phyloP scores from a whole-genome alignment of 371 early-diverging fungal species.

The Thermomucor indicae-seudaticae region DNA sequence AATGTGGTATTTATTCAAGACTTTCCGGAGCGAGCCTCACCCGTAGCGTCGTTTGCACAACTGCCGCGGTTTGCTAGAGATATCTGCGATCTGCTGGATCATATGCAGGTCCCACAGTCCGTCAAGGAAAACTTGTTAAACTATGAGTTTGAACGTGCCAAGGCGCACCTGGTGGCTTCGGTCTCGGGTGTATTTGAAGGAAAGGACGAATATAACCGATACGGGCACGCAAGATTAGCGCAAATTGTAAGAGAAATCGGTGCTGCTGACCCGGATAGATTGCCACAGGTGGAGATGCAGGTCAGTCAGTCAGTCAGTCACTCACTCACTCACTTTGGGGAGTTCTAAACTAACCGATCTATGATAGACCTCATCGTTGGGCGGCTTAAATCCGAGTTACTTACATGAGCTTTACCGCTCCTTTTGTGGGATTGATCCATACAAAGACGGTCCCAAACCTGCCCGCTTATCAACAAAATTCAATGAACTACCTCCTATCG shows the following conservation, averaged over 20 bases:
- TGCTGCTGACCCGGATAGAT: conserved; percentile 4
- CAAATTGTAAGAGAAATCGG: conserved; percentile 23
- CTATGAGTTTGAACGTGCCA: conserved; percentile 38
- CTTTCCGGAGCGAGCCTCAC: conserved; percentile 19
- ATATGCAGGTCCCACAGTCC: conserved; percentile 32
- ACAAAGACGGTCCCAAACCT: conserved; percentile 7
- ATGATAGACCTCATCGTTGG: conserved; percentile 40
- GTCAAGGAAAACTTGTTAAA: conserved; percentile 30
- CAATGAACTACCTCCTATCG: conserved; percentile 25
- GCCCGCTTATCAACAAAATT: conserved; percentile 9
- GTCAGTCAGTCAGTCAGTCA: conserved; percentile 8
- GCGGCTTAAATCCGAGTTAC: conserved; percentile 20
- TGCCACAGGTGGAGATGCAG: conserved; percentile 43
- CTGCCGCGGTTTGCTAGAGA: conserved; percentile 34
- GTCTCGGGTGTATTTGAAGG: conserved; percentile 41
- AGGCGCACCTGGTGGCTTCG: conserved; percentile 40
- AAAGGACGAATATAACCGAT: conserved; percentile 13
- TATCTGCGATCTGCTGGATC: conserved; percentile 23
- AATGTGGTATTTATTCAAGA: conserved; percentile 50
- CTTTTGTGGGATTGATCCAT: conserved; percentile 31
- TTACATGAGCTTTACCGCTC: conserved; percentile 35
- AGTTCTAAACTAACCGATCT: not conserved
- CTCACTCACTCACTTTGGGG: not conserved
- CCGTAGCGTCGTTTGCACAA: not conserved
- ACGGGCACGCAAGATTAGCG: conserved; percentile 40